A percentile compares a stretch with the other conserved stretches of the same genome.
Conservation (phyloP, 805 yeast genomes). For the Saccharomycopsis vini region DNA sequence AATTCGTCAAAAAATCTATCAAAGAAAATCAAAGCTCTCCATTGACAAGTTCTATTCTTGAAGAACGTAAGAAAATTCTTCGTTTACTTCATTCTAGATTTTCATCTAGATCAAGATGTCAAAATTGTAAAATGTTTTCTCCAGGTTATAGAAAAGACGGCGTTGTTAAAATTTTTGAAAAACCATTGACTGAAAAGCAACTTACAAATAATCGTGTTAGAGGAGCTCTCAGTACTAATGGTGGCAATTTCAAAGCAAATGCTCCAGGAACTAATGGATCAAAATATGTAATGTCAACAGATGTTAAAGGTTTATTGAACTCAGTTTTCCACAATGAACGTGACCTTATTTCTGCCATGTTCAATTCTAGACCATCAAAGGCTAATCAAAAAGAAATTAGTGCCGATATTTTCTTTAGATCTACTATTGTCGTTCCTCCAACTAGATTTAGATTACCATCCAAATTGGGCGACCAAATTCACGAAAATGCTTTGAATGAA, state of each 20-base stretch:
- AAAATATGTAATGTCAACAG: conserved; percentile 81
- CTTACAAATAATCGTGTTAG: conserved; percentile 70
- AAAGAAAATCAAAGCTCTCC: conserved; percentile 72
- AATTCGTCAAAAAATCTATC: conserved; percentile 66
- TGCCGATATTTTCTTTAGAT: conserved; percentile 86
- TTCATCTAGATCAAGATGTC: conserved; percentile 78
- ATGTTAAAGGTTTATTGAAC: conserved; percentile 70
- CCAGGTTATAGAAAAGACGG: conserved; percentile 96
- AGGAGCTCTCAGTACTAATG: conserved; percentile 63
- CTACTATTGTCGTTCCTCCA: conserved; percentile 87
- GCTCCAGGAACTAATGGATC: conserved; percentile 44
- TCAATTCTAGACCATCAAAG: conserved; percentile 56
- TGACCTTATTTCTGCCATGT: conserved; percentile 55
- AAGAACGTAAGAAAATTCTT: conserved; percentile 70
- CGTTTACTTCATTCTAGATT: conserved; percentile 69
- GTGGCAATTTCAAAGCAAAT: conserved; percentile 25
- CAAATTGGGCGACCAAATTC: conserved; percentile 91
- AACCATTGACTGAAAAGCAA: conserved; percentile 76
- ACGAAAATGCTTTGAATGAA: conserved; percentile 90
- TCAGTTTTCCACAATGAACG: conserved; percentile 71
- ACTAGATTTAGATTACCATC: conserved; percentile 96
- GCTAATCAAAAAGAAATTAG: conserved; percentile 35
- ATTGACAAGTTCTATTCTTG: conserved; percentile 75
- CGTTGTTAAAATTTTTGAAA: conserved; percentile 83
- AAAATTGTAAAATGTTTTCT: conserved; percentile 91